phyloP scores from a whole-genome alignment of 176 grass and related monocot species.

The Carex myosuroides region DNA sequence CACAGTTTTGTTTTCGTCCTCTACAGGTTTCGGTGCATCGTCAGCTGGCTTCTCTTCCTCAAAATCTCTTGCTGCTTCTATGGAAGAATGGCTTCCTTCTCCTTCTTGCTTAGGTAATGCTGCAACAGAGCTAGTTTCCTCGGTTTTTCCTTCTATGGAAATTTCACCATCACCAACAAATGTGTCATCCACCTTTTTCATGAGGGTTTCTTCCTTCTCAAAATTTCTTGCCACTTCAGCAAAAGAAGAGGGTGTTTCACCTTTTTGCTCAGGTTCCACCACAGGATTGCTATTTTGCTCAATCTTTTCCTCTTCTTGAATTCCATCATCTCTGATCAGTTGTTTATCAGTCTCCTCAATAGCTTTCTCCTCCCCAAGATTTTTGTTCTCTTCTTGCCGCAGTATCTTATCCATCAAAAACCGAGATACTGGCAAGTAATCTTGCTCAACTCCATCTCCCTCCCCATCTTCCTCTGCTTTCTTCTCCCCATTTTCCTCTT shows the following conservation, averaged over 20 bases:
- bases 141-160: neutral
- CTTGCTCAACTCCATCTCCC: slow-evolving; percentile 16
- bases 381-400: slow-evolving; percentile 4
- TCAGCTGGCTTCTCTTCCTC: neutral
- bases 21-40: neutral
- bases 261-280: neutral
- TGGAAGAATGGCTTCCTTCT: neutral
- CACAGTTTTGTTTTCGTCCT: neutral
- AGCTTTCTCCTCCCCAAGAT: neutral
- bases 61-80: neutral
- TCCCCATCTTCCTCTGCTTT: neutral
- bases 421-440: slow-evolving; percentile 23
- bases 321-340: neutral
- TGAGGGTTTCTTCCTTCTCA: neutral
- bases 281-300: neutral
- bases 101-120: neutral
- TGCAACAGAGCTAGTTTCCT: neutral
- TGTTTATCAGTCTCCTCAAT: slow-evolving; percentile 5
- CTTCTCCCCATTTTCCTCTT: neutral
- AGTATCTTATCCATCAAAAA: slow-evolving; percentile 26
- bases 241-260: neutral
- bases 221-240: neutral
- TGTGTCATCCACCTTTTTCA: neutral
- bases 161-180: slow-evolving; percentile 6
- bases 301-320: neutral